Evolutionary conservation across 2,329 filamentous ascomycete genomes (phyloP).

Genomic region (Thelonectria discophora): DNA sequence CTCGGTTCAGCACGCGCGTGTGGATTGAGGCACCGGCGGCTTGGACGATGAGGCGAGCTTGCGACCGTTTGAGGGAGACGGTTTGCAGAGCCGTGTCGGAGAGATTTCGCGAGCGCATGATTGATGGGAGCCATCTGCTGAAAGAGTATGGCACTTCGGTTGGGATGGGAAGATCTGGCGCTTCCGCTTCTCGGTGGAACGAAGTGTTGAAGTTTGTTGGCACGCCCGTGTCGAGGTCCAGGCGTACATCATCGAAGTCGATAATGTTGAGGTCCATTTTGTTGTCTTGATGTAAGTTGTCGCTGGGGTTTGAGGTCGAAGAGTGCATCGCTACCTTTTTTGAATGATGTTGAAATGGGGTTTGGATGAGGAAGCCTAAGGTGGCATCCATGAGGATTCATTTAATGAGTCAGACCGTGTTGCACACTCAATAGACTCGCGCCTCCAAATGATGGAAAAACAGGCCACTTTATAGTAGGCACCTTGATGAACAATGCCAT

Average conservation of each 20-base stretch:
- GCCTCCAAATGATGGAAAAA: too few species aligned
- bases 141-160: slow-evolving; percentile 50
- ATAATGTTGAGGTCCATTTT: slow-evolving; percentile 7
- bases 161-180: slow-evolving; percentile 9
- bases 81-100: slow-evolving; percentile 39
- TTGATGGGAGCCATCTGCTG: slow-evolving; percentile 53
- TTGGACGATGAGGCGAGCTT: slow-evolving; percentile 44
- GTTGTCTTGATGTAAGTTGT: too few species aligned
- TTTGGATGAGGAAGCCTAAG: not conserved
- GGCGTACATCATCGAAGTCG: slow-evolving; percentile 4
- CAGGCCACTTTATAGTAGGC: too few species aligned
- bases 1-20: slow-evolving; percentile 40
- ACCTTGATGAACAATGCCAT: too few species aligned
- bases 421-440: too few species aligned
- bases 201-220: slow-evolving; percentile 17
- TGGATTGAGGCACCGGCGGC: slow-evolving; percentile 46
- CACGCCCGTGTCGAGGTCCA: slow-evolving; percentile 9
- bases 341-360: not conserved
- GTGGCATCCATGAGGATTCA: not conserved
- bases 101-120: slow-evolving; percentile 47
- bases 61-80: slow-evolving; percentile 40
- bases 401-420: not conserved
- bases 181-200: slow-evolving; percentile 6
- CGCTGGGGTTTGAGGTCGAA: too few species aligned
- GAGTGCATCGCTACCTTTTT: not conserved